These are phyloP conservation scores for Phytophthora pisi DNA, from an alignment of 352 stramenopile genomes.

Conservation along the genomic window DNA sequence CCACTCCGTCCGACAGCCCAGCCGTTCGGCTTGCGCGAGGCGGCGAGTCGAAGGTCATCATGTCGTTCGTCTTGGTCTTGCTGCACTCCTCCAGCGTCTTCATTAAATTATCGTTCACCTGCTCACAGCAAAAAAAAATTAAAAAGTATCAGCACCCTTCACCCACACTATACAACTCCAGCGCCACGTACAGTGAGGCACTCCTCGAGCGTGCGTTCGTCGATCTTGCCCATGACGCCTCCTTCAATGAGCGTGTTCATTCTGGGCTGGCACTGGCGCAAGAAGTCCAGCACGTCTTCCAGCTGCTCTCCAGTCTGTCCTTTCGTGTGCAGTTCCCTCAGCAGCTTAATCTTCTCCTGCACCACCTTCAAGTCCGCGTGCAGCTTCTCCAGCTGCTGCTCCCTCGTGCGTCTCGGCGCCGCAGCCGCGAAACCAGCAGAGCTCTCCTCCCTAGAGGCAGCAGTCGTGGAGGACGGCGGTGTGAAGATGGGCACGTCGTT, in stretches of 20 bases:
- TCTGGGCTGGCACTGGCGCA: conserved; percentile 82
- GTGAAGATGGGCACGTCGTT: conserved; percentile 80
- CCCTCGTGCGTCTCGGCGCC: conserved; percentile 37
- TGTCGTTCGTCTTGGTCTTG: conserved; percentile 31
- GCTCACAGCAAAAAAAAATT: background rate
- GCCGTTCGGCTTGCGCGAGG: conserved; percentile 35
- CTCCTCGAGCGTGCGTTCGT: conserved; percentile 78
- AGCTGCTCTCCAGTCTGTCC: conserved; percentile 47
- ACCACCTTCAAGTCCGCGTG: conserved; percentile 71
- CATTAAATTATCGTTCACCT: conserved; percentile 88
- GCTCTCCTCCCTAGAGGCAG: conserved; percentile 7
- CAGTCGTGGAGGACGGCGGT: conserved; percentile 47
- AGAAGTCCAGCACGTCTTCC: conserved; percentile 81
- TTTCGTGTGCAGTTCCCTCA: conserved; percentile 46
- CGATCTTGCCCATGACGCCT: conserved; percentile 84
- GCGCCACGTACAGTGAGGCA: conserved; percentile 72
- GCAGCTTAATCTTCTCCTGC: conserved; percentile 66
- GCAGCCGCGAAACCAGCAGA: background rate
- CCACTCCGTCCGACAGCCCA: conserved; percentile 27
- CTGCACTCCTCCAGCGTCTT: conserved; percentile 72
- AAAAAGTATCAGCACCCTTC: background rate
- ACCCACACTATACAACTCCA: background rate
- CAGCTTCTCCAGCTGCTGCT: conserved; percentile 78
- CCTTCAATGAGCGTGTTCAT: conserved; percentile 91
- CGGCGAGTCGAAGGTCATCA: conserved; percentile 74